Conservation (phyloP, 2,329 filamentous ascomycete species). For the Aspergillus nomiae region DNA sequence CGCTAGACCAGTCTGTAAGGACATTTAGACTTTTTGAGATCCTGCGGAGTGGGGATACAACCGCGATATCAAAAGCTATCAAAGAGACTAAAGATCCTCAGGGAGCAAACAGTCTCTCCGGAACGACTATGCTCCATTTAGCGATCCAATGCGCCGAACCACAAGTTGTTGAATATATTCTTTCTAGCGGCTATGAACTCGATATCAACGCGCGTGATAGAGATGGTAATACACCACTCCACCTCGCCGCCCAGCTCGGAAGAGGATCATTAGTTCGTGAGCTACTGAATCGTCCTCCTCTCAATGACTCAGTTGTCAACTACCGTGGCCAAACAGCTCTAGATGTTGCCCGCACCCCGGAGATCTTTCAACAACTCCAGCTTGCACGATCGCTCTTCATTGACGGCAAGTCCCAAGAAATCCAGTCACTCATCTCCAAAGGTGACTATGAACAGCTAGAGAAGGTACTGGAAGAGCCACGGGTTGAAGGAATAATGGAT, state of each 20-base stretch:
- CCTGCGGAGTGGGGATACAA: conserved; percentile 84
- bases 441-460: conserved; percentile 78
- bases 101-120: conserved; percentile 51
- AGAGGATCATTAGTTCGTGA: conserved; percentile 78
- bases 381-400: conserved; percentile 86
- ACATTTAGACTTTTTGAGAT: conserved; percentile 95
- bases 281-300: conserved; percentile 75
- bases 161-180: conserved; percentile 90
- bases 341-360: conserved; percentile 85
- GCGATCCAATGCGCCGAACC: conserved; percentile 94
- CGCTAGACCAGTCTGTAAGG: conserved; percentile 88
- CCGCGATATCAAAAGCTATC: conserved; percentile 83
- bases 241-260: conserved; percentile 82
- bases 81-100: conserved; percentile 57
- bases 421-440: conserved; percentile 74
- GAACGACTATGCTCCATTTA: conserved; percentile 88
- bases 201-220: conserved; percentile 90
- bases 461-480: conserved; percentile 77
- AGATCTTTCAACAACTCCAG: conserved; percentile 94
- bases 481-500: conserved; percentile 83
- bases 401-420: conserved; percentile 79
- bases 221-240: conserved; percentile 91
- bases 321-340: conserved; percentile 81
- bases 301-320: conserved; percentile 89
- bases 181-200: conserved; percentile 71